Evolutionary conservation across 495 filamentous ascomycete species (phyloP).

Genomic region (Penicillium canescens): DNA sequence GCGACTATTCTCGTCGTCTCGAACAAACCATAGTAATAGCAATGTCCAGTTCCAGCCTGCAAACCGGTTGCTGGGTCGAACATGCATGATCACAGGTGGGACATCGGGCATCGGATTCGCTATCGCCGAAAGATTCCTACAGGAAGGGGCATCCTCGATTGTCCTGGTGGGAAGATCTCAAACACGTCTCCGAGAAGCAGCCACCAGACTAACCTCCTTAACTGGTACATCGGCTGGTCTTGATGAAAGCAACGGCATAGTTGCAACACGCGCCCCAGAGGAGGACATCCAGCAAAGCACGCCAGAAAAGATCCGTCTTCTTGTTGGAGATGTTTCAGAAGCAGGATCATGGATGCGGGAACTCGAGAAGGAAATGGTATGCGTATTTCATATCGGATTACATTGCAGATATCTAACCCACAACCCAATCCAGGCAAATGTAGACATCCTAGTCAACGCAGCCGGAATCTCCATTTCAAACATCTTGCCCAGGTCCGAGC

Average conservation of each 20-base stretch:
- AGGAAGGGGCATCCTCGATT: slow-evolving; percentile 55
- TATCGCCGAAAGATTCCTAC: slow-evolving; percentile 67
- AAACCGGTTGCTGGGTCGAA: slow-evolving; percentile 40
- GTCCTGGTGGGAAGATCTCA: slow-evolving; percentile 54
- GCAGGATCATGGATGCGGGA: slow-evolving; percentile 45
- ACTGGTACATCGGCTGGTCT: not conserved
- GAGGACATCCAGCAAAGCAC: slow-evolving; percentile 9
- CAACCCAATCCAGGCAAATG: slow-evolving; percentile 26
- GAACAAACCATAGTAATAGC: not conserved
- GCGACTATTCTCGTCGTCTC: slow-evolving; percentile 16
- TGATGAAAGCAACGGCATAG: slow-evolving; percentile 1
- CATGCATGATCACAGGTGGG: slow-evolving; percentile 61
- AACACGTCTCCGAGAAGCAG: slow-evolving; percentile 40
- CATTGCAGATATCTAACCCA: not conserved
- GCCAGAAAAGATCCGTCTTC: slow-evolving; percentile 24
- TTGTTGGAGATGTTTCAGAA: slow-evolving; percentile 50
- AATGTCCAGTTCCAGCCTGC: slow-evolving; percentile 9
- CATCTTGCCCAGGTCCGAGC: slow-evolving; percentile 51
- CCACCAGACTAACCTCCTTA: slow-evolving; percentile 15
- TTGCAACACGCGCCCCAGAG: slow-evolving; percentile 22
- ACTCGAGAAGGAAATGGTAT: slow-evolving; percentile 45
- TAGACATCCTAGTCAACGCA: slow-evolving; percentile 74
- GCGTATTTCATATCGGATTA: not conserved
- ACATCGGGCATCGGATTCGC: slow-evolving; percentile 65
- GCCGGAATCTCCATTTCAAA: slow-evolving; percentile 66